Conservation (phyloP, 2,329 filamentous ascomycete genomes). For the Domatiomyces catenatus region DNA sequence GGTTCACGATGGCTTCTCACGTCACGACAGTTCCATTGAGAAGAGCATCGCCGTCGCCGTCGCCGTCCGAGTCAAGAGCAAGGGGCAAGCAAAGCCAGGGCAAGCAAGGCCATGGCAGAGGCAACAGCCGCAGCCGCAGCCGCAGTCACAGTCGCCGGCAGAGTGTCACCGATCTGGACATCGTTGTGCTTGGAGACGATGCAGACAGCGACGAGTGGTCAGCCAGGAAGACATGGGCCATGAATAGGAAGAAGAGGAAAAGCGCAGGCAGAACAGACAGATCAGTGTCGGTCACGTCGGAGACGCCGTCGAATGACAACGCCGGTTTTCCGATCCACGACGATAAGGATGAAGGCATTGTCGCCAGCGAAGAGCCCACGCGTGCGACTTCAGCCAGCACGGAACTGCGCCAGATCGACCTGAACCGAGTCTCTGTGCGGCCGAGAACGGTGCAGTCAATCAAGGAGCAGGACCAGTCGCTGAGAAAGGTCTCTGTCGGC, state of each 20-base stretch:
- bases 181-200: slow-evolving; percentile 15
- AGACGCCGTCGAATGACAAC: background rate
- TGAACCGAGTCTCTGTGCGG: slow-evolving; percentile 12
- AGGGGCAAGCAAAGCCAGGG: slow-evolving; percentile 10
- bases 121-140: slow-evolving; percentile 1
- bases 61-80: background rate
- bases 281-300: slow-evolving; percentile 1
- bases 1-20: slow-evolving; percentile 9
- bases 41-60: slow-evolving; percentile 10
- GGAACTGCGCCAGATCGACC: slow-evolving; percentile 11
- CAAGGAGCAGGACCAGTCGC: slow-evolving; percentile 3
- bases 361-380: slow-evolving; percentile 1
- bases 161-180: slow-evolving; percentile 16
- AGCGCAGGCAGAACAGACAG: background rate
- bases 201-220: slow-evolving; percentile 15
- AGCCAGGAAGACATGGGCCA: slow-evolving; percentile 11
- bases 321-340: slow-evolving; percentile 5
- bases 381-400: slow-evolving; percentile 2
- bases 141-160: slow-evolving; percentile 4
- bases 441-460: slow-evolving; percentile 6
- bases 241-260: slow-evolving; percentile 7
- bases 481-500: slow-evolving; percentile 13
- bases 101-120: too few species aligned
- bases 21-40: slow-evolving; percentile 30
- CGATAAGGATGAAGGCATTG: slow-evolving; percentile 8